Evolutionary conservation across 1,284 basidiomycete genomes (phyloP), one percentile per base, ranked within the genome.

Genomic region (Garcileccinum viscosum): DNA sequence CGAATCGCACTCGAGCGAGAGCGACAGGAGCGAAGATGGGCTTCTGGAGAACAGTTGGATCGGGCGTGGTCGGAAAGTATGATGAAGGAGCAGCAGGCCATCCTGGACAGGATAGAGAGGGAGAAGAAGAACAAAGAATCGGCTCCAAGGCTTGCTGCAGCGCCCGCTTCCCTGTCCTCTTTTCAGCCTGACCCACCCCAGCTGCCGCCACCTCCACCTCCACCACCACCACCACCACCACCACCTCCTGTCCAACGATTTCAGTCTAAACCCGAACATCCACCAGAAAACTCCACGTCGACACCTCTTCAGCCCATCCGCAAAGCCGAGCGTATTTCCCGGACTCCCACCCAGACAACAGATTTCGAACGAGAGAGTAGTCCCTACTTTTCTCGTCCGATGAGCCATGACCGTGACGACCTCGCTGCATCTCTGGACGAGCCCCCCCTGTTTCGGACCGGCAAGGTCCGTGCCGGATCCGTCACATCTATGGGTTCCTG

Each of bases 31-130:
- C 64, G 84, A 24, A 76, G 80, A 2, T 85, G 83, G 85, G 80
- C 81, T 15, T 72, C 81, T 5, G 83, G 83, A 33, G 75, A 74
- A 58, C 71, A 76, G 33, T 72, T 84, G 50, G 73, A 76, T 67
- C 76, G 73, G 0, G 76, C 73, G 6, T 85, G 83, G 82, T 77
- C 78, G 35, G 80, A 82, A 44, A 79, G 77, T 19, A 75, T 85
- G 65, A 76, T 80, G 66, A 78, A 78, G 70, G 82, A 85, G 67
- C 84, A 86, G 71, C 82, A 85, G 74, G 80, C 80, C 8, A 82
- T 84, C 64, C 73, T 84, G 73, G 76, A 81, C 64, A 79, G 75
- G 64, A 82, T 84, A 65, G 79, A 81, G 60, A 71, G 56, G 61
- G 78, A 80, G 68, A 71, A 72, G 67, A 73, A 72, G 64, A 68